Evolutionary conservation across 192 early-diverging fungal genomes (phyloP).

Genomic region (Coemansia sp.): DNA sequence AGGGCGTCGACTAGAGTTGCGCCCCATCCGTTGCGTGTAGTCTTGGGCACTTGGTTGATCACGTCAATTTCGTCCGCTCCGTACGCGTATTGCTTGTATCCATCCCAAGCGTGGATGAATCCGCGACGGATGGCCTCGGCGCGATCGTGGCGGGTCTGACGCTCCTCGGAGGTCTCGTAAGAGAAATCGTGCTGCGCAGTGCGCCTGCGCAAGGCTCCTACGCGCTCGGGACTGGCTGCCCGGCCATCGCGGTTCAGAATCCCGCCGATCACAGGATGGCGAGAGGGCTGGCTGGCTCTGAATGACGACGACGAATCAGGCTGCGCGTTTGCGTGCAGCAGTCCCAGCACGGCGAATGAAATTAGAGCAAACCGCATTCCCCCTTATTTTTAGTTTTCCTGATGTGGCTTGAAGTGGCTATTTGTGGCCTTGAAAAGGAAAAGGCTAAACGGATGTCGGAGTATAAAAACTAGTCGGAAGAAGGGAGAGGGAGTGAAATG

Average conservation of each 20-base stretch:
- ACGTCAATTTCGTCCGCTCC: constrained; percentile 74
- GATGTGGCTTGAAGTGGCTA: neutral
- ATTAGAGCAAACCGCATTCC: constrained; percentile 25
- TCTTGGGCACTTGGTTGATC: constrained; percentile 36
- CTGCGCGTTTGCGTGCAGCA: constrained; percentile 5
- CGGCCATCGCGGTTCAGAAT: constrained; percentile 25
- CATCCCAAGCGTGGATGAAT: constrained; percentile 72
- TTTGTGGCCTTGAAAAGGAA: neutral
- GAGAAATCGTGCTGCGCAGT: constrained; percentile 37
- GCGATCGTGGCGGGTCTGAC: constrained; percentile 17
- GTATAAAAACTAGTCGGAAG: neutral
- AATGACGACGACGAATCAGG: neutral
- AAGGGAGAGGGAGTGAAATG: neutral
- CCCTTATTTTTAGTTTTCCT: neutral
- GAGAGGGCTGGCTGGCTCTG: neutral
- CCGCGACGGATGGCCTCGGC: constrained; percentile 62
- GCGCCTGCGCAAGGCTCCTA: constrained; percentile 23
- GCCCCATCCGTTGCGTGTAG: constrained; percentile 69
- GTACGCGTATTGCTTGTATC: constrained; percentile 78
- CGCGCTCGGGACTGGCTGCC: constrained; percentile 11
- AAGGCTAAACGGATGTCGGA: neutral
- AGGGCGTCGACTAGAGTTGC: constrained; percentile 87
- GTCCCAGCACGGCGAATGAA: constrained; percentile 11
- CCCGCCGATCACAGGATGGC: neutral
- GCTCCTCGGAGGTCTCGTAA: constrained; percentile 27